Conservation (phyloP, 2,329 filamentous ascomycete species). For the Emergomyces pasteurianus region DNA sequence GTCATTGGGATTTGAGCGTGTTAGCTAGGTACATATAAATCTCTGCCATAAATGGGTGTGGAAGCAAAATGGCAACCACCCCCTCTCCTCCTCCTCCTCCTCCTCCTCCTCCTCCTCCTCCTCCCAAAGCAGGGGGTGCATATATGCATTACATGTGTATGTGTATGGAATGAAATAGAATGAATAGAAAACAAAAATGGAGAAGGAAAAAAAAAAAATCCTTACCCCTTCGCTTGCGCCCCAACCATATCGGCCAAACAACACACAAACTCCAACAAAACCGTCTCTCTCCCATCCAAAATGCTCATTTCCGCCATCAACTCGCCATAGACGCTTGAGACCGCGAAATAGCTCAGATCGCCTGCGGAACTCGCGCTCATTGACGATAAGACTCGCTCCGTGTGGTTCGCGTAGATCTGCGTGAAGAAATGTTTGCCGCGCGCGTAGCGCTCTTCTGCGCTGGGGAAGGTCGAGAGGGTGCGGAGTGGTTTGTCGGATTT, state of each 20-base stretch:
- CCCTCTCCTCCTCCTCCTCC: too few relatives aligned
- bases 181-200: not conserved
- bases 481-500: conserved; percentile 13
- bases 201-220: conserved; percentile 1
- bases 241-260: conserved; percentile 18
- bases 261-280: conserved; percentile 19
- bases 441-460: not conserved
- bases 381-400: conserved; percentile 13
- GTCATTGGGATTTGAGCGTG: not conserved
- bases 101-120: too few relatives aligned
- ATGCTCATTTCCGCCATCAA: conserved; percentile 17
- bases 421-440: conserved; percentile 18
- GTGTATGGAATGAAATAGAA: too few relatives aligned
- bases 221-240: conserved; percentile 20
- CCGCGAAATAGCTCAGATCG: conserved; percentile 18
- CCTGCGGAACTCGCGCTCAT: conserved; percentile 17
- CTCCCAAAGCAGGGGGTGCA: too few relatives aligned
- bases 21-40: not conserved
- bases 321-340: conserved; percentile 19
- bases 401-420: conserved; percentile 18
- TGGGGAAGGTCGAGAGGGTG: not conserved
- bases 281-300: conserved; percentile 16
- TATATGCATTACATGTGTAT: too few relatives aligned
- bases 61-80: too few relatives aligned
- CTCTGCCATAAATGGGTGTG: not conserved